Evolutionary conservation across 2,329 filamentous ascomycete species (phyloP).

Genomic region (Bisporella sp.): DNA sequence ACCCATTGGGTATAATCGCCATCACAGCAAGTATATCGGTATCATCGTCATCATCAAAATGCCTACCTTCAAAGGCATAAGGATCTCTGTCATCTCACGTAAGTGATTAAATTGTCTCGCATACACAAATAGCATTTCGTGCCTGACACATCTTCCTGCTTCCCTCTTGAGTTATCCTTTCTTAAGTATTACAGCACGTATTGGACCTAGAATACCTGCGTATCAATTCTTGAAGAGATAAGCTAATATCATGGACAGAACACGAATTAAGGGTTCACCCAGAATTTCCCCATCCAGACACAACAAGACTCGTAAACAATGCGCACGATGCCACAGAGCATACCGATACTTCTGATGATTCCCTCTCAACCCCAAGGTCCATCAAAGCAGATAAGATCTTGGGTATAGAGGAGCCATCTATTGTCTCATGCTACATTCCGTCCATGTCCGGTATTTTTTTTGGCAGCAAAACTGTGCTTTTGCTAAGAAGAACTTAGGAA

Average conservation of each 20-base stretch:
- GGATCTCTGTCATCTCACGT: slow-evolving; percentile 20
- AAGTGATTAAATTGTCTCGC: too few relatives aligned
- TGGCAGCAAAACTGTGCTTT: background rate
- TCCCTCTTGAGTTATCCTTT: too few relatives aligned
- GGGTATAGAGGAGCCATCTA: slow-evolving; percentile 26
- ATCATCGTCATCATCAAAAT: slow-evolving; percentile 12
- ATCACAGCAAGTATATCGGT: too few relatives aligned
- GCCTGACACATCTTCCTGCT: too few relatives aligned
- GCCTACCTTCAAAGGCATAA: slow-evolving; percentile 22
- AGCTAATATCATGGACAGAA: background rate
- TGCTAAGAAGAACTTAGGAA: slow-evolving; percentile 30
- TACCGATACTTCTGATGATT: background rate
- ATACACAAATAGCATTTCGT: too few relatives aligned
- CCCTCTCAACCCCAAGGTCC: too few relatives aligned
- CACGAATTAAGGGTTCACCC: slow-evolving; percentile 31
- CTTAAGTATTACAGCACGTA: too few relatives aligned
- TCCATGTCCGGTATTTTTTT: slow-evolving; percentile 37
- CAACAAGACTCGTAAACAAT: slow-evolving; percentile 34
- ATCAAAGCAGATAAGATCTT: slow-evolving; percentile 25
- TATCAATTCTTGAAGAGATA: too few relatives aligned
- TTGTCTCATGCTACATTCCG: slow-evolving; percentile 49
- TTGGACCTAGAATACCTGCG: too few relatives aligned
- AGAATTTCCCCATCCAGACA: slow-evolving; percentile 50
- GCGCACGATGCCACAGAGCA: slow-evolving; percentile 5
- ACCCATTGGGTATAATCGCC: too few relatives aligned